A percentile compares a stretch with the other conserved stretches of the same genome.
phyloP scores from a whole-genome alignment of 2,329 filamentous ascomycete genomes.

The Aspergillus ochraceoroseus region DNA sequence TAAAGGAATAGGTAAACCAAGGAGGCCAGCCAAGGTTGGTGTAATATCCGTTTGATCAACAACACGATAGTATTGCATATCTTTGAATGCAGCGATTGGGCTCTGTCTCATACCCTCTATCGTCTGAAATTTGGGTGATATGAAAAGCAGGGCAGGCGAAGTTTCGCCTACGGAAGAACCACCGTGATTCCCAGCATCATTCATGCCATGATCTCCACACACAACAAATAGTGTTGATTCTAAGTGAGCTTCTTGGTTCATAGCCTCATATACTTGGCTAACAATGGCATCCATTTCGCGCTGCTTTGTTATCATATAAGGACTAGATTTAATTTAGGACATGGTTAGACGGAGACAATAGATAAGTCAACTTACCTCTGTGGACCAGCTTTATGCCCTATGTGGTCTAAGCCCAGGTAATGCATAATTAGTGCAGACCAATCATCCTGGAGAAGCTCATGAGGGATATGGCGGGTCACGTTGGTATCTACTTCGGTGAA shows the following conservation, averaged over 20 bases:
- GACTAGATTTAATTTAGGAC: conserved; percentile 47
- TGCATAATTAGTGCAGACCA: conserved; percentile 95
- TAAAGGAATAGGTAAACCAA: conserved; percentile 80
- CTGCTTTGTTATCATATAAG: conserved; percentile 90
- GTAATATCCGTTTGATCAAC: conserved; percentile 95
- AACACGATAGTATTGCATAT: conserved; percentile 76
- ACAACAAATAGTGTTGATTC: conserved; percentile 75
- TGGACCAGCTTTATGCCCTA: conserved; percentile 92
- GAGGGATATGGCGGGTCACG: conserved; percentile 81
- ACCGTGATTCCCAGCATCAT: conserved; percentile 94
- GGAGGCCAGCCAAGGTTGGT: conserved; percentile 76
- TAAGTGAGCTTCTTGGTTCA: conserved; percentile 66
- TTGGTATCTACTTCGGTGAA: conserved; percentile 98
- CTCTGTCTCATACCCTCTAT: conserved; percentile 46
- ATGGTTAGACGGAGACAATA: background rate
- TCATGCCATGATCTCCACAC: conserved; percentile 98
- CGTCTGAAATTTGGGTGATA: conserved; percentile 71
- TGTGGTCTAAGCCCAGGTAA: conserved; percentile 93
- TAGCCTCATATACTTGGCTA: conserved; percentile 66
- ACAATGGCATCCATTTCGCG: conserved; percentile 87
- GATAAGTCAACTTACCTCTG: conserved; percentile 53
- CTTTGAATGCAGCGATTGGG: conserved; percentile 58
- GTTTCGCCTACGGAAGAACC: conserved; percentile 92
- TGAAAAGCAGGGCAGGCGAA: conserved; percentile 83
- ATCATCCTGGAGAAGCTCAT: conserved; percentile 69